Base-by-base conservation (phyloP, 306 rosid genomes). In the Cicer chorassanicum region DNA sequence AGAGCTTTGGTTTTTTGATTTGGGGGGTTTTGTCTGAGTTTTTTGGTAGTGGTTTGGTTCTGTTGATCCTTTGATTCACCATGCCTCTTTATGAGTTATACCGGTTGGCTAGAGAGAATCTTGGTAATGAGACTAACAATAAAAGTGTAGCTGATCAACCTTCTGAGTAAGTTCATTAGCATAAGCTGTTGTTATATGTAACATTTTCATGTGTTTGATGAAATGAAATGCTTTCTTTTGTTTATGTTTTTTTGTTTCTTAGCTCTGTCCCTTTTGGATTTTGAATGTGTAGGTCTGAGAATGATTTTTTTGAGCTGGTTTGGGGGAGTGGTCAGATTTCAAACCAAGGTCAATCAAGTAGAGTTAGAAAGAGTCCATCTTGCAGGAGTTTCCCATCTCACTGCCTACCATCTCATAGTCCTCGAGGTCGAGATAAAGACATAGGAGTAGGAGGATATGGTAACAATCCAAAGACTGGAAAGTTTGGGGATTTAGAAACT, bases 61-160 rank as follows among this genome's bases (percentile, higher is more conserved):
- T 74, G 53, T 65, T 61, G 69, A 63, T 44, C 54, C 14, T 1
- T 76, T 66, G 50, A 21, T 72, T 64, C 79, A 78, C 14, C 81
- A 92, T 94, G 99, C 97, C 99, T 85, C 75, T 94, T 14, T 89
- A 90, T 44, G 98, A 94, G 87, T 86, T 92, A 39, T 90, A 86
- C 81, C 89, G 91, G 65, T 62, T 88, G 76, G 84, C 90, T 48
- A 85, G 85, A 82, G 87, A 84, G 62, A 87, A 85, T 66, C 81
- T 86, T 76, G 91, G 85, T 68, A 53, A 68, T 62, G 96, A 91
- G 48, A 83, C 16, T 43, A 78, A 73, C 83, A 60, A 9, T 68
- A 14, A 84, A 61, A 61, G 60, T 77, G 70, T 80, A 51, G 60
- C 74, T 14, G 91, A 85, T 82, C 85, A 56, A 72, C 77, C 87